Evolutionary conservation across 116 monocot species (phyloP), one percentile per base, ranked within the genome.

Genomic region (Cymodocea nodosa): DNA sequence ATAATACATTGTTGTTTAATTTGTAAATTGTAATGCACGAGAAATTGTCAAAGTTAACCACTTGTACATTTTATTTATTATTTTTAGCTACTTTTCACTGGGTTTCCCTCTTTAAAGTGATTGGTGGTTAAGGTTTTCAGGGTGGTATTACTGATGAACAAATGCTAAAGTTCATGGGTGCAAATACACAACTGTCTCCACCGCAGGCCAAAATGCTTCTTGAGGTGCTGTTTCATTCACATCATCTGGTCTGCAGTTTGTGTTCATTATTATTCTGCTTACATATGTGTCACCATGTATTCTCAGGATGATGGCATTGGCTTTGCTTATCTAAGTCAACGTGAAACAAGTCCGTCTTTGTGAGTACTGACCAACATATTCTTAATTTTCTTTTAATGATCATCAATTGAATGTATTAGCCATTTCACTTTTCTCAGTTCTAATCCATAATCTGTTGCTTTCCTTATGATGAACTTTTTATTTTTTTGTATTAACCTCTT

Each of bases 131-230:
- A 84, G 70, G 68, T 82, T 81, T 94, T 75, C 83, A 95, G 95
- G 95, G 90, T 16, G 95, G 95, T 23, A 76, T 95, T 70, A 95
- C 95, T 16, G 95, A 95, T 87, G 95, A 87, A 25, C 95, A 90
- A 61, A 72, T 87, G 73, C 78, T 95, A 55, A 95, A 90, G 70
- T 95, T 90, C 72, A 83, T 95, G 90, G 95, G 95, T 59, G 85
- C 95, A 56, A 87, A 90, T 77, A 85, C 74, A 17, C 75, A 78
- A 23, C 64, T 95, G 62, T 75, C 87, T 50, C 76, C 83, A 58
- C 10, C 66, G 35, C 87, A 90, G 24, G 90, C 90, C 62, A 95
- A 90, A 72, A 78, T 22, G 60, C 74, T 95, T 44, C 66, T 95
- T 17, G 90, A 95, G 95, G 95, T 90, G 57, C 59, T 30, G 63